Conservation (phyloP, 1,284 basidiomycete genomes). For the Irpex rosettiformis region DNA sequence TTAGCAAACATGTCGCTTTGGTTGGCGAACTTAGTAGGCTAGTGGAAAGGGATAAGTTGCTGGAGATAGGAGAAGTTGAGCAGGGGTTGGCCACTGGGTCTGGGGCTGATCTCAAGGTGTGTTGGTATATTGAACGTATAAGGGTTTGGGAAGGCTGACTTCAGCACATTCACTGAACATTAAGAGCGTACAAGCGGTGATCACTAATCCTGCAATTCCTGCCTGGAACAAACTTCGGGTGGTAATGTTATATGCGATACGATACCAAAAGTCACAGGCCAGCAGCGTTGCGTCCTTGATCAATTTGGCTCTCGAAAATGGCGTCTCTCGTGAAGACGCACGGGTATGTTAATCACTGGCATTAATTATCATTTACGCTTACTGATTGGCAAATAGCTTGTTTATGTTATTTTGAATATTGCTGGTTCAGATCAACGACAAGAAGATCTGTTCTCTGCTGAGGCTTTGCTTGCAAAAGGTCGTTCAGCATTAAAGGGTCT, state of each 20-base stretch:
- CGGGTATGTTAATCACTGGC: slow-evolving; percentile 41
- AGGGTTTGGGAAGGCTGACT: too few relatives aligned
- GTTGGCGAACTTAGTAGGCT: slow-evolving; percentile 94
- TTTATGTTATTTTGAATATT: slow-evolving; percentile 91
- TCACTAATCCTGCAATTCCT: slow-evolving; percentile 67
- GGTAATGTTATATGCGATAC: slow-evolving; percentile 92
- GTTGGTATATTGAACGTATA: neutral
- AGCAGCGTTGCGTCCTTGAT: slow-evolving; percentile 84
- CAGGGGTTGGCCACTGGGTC: slow-evolving; percentile 94
- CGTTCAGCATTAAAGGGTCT: slow-evolving; percentile 94
- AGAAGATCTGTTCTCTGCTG: slow-evolving; percentile 96
- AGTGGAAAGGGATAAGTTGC: slow-evolving; percentile 81
- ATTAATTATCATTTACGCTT: neutral
- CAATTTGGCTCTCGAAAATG: slow-evolving; percentile 78
- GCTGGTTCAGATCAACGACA: slow-evolving; percentile 96
- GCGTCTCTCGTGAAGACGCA: slow-evolving; percentile 82
- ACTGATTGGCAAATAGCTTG: slow-evolving; percentile 52
- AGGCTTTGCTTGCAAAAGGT: slow-evolving; percentile 92
- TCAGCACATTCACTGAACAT: too few relatives aligned
- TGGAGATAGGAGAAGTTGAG: slow-evolving; percentile 93
- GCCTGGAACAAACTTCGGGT: slow-evolving; percentile 86
- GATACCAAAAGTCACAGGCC: slow-evolving; percentile 91
- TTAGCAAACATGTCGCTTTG: slow-evolving; percentile 96
- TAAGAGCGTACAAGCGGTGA: slow-evolving; percentile 80
- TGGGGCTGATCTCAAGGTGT: slow-evolving; percentile 83